A percentile compares a stretch with the other conserved stretches of the same genome.
Evolutionary conservation across 352 stramenopile species (phyloP).

Genomic region (Phytophthora sp.): DNA sequence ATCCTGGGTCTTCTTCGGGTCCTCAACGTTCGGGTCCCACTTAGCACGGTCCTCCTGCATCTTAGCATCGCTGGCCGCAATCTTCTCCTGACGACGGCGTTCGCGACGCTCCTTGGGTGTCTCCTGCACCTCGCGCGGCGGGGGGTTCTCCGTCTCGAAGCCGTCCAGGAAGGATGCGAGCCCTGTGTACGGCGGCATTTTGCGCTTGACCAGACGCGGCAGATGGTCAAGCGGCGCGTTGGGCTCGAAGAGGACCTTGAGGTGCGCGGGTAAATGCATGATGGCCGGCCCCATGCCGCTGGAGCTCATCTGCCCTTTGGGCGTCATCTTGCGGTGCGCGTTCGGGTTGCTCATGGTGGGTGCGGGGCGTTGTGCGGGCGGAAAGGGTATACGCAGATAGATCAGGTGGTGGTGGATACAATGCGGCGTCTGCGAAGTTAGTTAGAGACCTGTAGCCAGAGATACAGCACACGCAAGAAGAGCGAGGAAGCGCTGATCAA

Average conservation of each 20-base stretch:
- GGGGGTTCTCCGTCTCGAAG: constrained; percentile 72
- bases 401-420: not conserved
- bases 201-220: constrained; percentile 82
- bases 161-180: constrained; percentile 47
- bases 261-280: constrained; percentile 74
- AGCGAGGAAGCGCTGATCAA: constrained; percentile 11
- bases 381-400: constrained; percentile 5
- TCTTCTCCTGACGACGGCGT: constrained; percentile 63
- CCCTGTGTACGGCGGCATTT: constrained; percentile 85
- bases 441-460: not conserved
- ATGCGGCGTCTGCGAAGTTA: not conserved
- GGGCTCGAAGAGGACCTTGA: constrained; percentile 85
- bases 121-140: constrained; percentile 65
- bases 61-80: constrained; percentile 65
- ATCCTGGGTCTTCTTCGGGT: constrained; percentile 82
- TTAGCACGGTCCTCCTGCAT: constrained; percentile 65
- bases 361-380: not conserved
- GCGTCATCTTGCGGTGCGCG: constrained; percentile 87
- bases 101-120: constrained; percentile 81
- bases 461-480: not conserved
- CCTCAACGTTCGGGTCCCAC: constrained; percentile 72
- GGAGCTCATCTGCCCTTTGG: constrained; percentile 89
- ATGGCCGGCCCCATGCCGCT: constrained; percentile 88
- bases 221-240: constrained; percentile 76
- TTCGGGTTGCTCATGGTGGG: constrained; percentile 59